Percentiles rank a stretch among this genome's conserved stretches.
These are phyloP conservation scores for Sanghuangporus sanghuang DNA, from an alignment of 1,284 basidiomycete species.

Conservation along the genomic window DNA sequence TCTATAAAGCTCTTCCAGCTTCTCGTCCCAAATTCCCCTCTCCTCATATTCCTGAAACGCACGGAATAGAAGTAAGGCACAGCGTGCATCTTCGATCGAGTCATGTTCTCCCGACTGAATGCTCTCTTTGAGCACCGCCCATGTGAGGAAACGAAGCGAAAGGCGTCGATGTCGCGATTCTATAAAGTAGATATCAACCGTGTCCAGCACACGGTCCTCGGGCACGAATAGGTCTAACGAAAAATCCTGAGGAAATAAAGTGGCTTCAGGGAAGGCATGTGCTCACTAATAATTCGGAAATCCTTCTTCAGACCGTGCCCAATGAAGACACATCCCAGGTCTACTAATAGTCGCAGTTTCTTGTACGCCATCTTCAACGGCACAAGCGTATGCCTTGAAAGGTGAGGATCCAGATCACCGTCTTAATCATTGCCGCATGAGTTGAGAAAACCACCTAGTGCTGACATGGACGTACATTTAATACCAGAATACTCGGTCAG, in stretches of 20 bases:
- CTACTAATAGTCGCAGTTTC: slow-evolving; percentile 92
- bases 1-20: slow-evolving; percentile 78
- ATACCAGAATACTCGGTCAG: slow-evolving; percentile 97
- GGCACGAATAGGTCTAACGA: slow-evolving; percentile 89
- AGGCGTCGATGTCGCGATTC: slow-evolving; percentile 79
- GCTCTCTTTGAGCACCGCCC: slow-evolving; percentile 86
- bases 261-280: not conserved
- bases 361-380: slow-evolving; percentile 97
- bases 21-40: slow-evolving; percentile 78
- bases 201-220: slow-evolving; percentile 93
- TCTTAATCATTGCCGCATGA: slow-evolving; percentile 37
- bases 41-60: slow-evolving; percentile 77
- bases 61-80: slow-evolving; percentile 85
- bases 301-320: slow-evolving; percentile 99
- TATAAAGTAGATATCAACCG: slow-evolving; percentile 91
- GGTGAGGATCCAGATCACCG: slow-evolving; percentile 86
- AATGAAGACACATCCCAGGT: slow-evolving; percentile 94
- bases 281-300: slow-evolving; percentile 95
- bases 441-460: slow-evolving; percentile 1
- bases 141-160: slow-evolving; percentile 90
- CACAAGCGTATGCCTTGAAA: slow-evolving; percentile 85
- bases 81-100: slow-evolving; percentile 93
- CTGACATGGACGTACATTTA: slow-evolving; percentile 55
- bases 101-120: slow-evolving; percentile 95
- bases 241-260: not conserved